Evolutionary conservation across 306 rosid species (phyloP).

Genomic region (Pyrus pyrifolia): DNA sequence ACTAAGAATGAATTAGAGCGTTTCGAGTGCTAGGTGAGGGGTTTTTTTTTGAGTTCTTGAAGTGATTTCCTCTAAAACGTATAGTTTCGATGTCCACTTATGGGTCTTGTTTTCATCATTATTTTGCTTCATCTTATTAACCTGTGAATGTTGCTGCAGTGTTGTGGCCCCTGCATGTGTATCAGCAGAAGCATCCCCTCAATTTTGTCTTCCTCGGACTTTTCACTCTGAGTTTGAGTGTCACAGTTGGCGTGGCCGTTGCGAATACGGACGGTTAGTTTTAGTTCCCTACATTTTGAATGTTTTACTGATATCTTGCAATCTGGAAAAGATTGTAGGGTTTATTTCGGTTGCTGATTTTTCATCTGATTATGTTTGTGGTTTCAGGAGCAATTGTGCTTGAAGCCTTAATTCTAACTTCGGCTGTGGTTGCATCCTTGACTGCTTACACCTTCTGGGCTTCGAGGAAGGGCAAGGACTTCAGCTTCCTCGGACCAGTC

Average conservation of each 20-base stretch:
- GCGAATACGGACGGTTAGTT: conserved; percentile 75
- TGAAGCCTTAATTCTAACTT: conserved; percentile 86
- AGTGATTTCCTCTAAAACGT: too few species aligned
- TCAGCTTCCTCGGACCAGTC: conserved; percentile 92
- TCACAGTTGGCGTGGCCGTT: conserved; percentile 76
- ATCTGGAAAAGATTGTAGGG: neutral
- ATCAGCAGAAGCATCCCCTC: conserved; percentile 81
- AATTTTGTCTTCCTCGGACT: conserved; percentile 83
- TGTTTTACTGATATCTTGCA: neutral
- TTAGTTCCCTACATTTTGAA: neutral
- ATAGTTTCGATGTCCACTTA: too few species aligned
- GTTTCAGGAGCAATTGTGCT: conserved; percentile 83
- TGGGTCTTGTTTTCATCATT: too few species aligned
- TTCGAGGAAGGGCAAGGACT: conserved; percentile 96
- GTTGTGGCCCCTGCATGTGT: conserved; percentile 71
- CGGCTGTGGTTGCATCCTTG: conserved; percentile 73
- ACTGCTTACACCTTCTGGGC: conserved; percentile 97
- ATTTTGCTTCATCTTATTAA: neutral
- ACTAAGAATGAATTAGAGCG: too few species aligned
- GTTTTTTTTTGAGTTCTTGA: too few species aligned
- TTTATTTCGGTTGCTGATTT: neutral
- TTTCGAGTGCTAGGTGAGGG: too few species aligned
- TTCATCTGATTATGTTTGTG: neutral
- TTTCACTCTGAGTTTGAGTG: conserved; percentile 67
- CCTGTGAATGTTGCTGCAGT: conserved; percentile 36